A percentile compares a stretch with the other conserved stretches of the same genome.
phyloP scores from a whole-genome alignment of 495 filamentous ascomycete genomes.

The Hypomontagnella submonticulosa region DNA sequence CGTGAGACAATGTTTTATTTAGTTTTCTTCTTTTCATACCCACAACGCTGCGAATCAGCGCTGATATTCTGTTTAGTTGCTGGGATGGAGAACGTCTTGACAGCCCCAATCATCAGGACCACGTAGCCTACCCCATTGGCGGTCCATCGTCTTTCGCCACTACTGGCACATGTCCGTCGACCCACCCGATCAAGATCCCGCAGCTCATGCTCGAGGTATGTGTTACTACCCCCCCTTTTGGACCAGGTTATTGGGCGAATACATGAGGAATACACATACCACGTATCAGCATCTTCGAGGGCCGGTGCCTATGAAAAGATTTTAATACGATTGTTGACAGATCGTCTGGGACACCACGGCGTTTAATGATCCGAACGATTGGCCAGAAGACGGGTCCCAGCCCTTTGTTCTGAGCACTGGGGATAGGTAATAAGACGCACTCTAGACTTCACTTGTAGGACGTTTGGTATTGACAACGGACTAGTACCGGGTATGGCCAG shows the following conservation, averaged over 20 bases:
- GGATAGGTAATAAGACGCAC: conserved; percentile 44
- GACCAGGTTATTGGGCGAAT: no score
- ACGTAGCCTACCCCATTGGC: conserved; percentile 53
- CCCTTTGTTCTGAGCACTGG: conserved; percentile 58
- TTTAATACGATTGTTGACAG: conserved; percentile 15
- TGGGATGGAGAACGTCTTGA: conserved; percentile 54
- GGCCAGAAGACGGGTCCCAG: conserved; percentile 54
- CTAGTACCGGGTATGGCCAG: conserved; percentile 53
- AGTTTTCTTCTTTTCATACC: conserved; percentile 1
- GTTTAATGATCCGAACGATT: conserved; percentile 53
- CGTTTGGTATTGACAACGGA: neutral
- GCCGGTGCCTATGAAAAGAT: neutral
- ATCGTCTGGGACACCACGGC: conserved; percentile 52
- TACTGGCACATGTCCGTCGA: conserved; percentile 55
- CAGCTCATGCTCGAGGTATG: conserved; percentile 56
- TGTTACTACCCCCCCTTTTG: neutral
- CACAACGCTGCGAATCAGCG: no score
- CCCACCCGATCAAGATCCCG: conserved; percentile 56
- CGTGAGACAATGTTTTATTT: conserved; percentile 36
- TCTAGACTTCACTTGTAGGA: neutral
- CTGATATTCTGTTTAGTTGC: conserved; percentile 40
- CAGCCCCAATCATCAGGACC: conserved; percentile 54
- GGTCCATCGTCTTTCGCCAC: conserved; percentile 49
- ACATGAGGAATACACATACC: no score
- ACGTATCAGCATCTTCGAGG: neutral